phyloP scores from a whole-genome alignment of 805 yeast genomes.

The Sugiyamaella boreocaroliniensis region DNA sequence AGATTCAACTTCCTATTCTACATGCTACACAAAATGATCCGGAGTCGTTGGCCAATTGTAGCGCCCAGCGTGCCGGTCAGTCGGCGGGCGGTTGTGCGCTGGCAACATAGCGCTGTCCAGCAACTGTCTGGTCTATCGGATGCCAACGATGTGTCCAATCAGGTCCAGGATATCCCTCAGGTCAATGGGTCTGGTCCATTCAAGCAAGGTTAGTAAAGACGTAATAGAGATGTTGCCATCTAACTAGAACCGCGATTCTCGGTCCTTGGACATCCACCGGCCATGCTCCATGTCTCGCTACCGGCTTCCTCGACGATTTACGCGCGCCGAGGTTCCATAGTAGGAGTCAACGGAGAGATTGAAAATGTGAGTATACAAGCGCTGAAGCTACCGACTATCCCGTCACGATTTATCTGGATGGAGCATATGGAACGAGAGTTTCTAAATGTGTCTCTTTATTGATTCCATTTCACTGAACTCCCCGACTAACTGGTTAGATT shows the following conservation, averaged over 20 bases:
- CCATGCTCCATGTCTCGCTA: conserved; percentile 36
- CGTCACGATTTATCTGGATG: no score
- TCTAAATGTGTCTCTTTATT: neutral
- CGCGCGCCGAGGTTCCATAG: conserved; percentile 37
- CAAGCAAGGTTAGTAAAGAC: conserved; percentile 24
- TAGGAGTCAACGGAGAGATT: conserved; percentile 40
- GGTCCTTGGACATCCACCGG: conserved; percentile 38
- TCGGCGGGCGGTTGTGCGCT: neutral
- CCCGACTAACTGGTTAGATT: conserved; percentile 13
- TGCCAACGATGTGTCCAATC: conserved; percentile 14
- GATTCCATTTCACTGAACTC: neutral
- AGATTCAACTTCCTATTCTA: no score
- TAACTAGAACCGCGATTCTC: conserved; percentile 34
- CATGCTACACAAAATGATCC: no score
- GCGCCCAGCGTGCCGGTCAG: no score
- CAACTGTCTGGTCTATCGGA: conserved; percentile 2
- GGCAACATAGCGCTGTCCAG: neutral
- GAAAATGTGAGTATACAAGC: conserved; percentile 21
- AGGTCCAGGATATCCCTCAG: conserved; percentile 22
- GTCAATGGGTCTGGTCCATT: conserved; percentile 40
- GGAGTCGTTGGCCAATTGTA: no score
- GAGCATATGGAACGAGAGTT: no score
- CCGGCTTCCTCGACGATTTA: conserved; percentile 39
- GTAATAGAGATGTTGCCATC: neutral
- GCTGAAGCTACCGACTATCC: no score